These are phyloP conservation scores for Pyrus pyrifolia DNA, from an alignment of 306 rosid species.

Conservation along the genomic window DNA sequence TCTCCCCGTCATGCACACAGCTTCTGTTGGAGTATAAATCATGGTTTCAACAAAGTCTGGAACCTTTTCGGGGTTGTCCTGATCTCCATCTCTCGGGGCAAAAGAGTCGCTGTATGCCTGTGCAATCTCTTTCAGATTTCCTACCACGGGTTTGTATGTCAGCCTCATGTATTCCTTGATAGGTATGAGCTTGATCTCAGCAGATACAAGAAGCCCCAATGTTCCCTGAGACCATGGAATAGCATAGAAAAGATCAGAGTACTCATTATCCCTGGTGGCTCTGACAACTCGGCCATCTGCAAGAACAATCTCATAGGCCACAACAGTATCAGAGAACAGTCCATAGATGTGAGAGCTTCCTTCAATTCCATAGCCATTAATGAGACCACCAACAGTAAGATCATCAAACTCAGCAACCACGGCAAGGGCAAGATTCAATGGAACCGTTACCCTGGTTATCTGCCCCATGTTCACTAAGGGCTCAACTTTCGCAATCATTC, in stretches of 20 bases:
- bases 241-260: slow-evolving; percentile 73
- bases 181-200: slow-evolving; percentile 82
- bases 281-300: slow-evolving; percentile 93
- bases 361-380: slow-evolving; percentile 95
- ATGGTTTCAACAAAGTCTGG: slow-evolving; percentile 94
- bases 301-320: slow-evolving; percentile 75
- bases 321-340: slow-evolving; percentile 86
- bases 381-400: slow-evolving; percentile 98
- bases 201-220: slow-evolving; percentile 88
- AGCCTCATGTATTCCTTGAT: slow-evolving; percentile 89
- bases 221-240: slow-evolving; percentile 99
- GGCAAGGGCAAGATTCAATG: slow-evolving; percentile 84
- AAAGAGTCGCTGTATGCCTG: slow-evolving; percentile 79
- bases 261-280: slow-evolving; percentile 86
- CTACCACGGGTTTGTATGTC: slow-evolving; percentile 71
- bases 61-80: slow-evolving; percentile 74
- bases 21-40: slow-evolving; percentile 63
- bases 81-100: slow-evolving; percentile 86
- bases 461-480: slow-evolving; percentile 99
- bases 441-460: slow-evolving; percentile 74
- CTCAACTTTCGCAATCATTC: slow-evolving; percentile 88
- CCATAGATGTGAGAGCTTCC: slow-evolving; percentile 96
- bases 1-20: slow-evolving; percentile 83
- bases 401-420: slow-evolving; percentile 97
- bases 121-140: slow-evolving; percentile 69